These are phyloP conservation scores for Boletus vinaceobasis DNA, from an alignment of 768 basidiomycete species.

Conservation along the genomic window DNA sequence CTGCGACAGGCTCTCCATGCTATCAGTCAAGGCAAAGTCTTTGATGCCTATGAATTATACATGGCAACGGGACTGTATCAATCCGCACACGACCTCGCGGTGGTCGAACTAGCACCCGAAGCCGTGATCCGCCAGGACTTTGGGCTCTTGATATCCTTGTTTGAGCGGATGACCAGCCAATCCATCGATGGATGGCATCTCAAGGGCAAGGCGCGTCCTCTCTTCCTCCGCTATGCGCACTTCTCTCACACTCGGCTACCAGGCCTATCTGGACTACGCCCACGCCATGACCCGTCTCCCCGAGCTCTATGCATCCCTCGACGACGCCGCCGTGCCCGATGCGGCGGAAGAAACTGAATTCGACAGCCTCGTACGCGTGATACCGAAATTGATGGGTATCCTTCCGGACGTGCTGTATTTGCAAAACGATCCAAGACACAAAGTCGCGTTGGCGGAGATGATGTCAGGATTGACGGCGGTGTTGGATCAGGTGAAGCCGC, in stretches of 20 bases:
- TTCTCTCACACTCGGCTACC: slow-evolving; percentile 3
- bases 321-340: slow-evolving; percentile 44
- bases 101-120: slow-evolving; percentile 85
- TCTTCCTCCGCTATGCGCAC: not conserved
- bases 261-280: slow-evolving; percentile 74
- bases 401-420: slow-evolving; percentile 67
- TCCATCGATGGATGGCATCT: slow-evolving; percentile 74
- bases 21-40: slow-evolving; percentile 57
- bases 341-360: slow-evolving; percentile 48
- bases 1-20: slow-evolving; percentile 60
- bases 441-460: slow-evolving; percentile 72
- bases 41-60: slow-evolving; percentile 74
- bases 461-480: slow-evolving; percentile 55
- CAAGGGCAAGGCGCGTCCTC: slow-evolving; percentile 67
- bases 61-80: slow-evolving; percentile 66
- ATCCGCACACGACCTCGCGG: slow-evolving; percentile 79
- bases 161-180: slow-evolving; percentile 56
- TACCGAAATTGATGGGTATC: slow-evolving; percentile 63
- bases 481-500: slow-evolving; percentile 58
- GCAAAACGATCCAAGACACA: slow-evolving; percentile 57
- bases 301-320: slow-evolving; percentile 45
- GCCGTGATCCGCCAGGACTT: slow-evolving; percentile 60
- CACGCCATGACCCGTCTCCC: slow-evolving; percentile 60
- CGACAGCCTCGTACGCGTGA: slow-evolving; percentile 54
- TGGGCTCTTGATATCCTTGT: slow-evolving; percentile 64